These are phyloP conservation scores for Pistacia atlantica DNA, from an alignment of 345 rosid genomes.

Conservation along the genomic window DNA sequence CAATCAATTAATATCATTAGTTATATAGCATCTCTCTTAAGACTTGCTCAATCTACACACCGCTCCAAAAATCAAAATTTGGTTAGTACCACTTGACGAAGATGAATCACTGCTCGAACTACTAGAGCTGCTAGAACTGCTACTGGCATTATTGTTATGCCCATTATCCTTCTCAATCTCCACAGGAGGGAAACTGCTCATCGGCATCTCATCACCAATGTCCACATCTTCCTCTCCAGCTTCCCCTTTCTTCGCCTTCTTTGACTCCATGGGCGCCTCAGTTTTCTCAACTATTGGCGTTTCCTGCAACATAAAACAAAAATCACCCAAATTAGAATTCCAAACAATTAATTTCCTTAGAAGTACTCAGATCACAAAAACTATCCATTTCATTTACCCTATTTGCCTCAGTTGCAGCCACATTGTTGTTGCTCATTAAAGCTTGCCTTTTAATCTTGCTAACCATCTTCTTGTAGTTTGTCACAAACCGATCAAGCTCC, in stretches of 20 bases:
- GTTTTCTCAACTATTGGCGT: conserved; percentile 29
- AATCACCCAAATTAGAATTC: neutral
- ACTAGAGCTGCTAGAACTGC: conserved; percentile 56
- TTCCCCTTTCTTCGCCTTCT: conserved; percentile 77
- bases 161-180: conserved; percentile 81
- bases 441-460: conserved; percentile 83
- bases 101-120: conserved; percentile 72
- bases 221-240: conserved; percentile 82
- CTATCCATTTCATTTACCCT: conserved; percentile 32
- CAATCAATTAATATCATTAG: conserved; percentile 1
- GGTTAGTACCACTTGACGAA: conserved; percentile 62
- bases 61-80: neutral
- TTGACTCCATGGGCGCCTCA: conserved; percentile 48
- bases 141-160: conserved; percentile 46
- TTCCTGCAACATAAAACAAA: conserved; percentile 30
- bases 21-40: neutral
- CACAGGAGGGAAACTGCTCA: conserved; percentile 76
- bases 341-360: neutral
- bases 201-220: conserved; percentile 86
- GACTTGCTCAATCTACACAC: neutral
- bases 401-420: conserved; percentile 25
- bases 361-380: neutral
- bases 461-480: conserved; percentile 75
- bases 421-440: conserved; percentile 41
- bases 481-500: conserved; percentile 85